Conservation (phyloP, 2,329 filamentous ascomycete species). For the Aspergillus sp. region DNA sequence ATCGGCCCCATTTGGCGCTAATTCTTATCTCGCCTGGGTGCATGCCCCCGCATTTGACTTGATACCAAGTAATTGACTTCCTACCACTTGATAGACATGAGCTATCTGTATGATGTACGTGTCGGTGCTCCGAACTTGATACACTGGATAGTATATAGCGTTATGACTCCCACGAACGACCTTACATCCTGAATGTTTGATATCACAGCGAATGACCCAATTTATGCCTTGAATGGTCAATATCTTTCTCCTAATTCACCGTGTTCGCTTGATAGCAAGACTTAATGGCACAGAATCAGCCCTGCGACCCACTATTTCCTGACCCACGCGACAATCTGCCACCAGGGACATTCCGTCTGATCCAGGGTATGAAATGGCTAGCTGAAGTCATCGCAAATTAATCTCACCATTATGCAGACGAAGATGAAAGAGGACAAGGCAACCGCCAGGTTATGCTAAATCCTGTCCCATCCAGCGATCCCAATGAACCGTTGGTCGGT, state of each 20-base stretch:
- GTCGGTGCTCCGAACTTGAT: not conserved
- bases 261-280: not conserved
- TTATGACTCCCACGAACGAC: not conserved
- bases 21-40: not conserved
- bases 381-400: not conserved
- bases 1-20: not conserved
- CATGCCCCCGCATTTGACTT: not conserved
- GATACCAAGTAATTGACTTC: not conserved
- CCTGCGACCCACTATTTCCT: not conserved
- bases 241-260: not conserved
- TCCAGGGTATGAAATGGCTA: conserved; percentile 19
- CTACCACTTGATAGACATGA: not conserved
- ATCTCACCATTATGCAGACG: conserved; percentile 12
- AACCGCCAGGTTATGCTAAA: conserved; percentile 33
- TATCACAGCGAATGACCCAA: no score
- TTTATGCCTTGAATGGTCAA: no score
- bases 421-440: conserved; percentile 12
- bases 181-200: no score
- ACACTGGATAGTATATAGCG: not conserved
- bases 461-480: conserved; percentile 40
- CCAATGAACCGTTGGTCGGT: conserved; percentile 41
- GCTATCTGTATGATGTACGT: not conserved
- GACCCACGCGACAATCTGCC: conserved; percentile 13
- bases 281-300: conserved; percentile 15
- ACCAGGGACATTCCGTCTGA: conserved; percentile 30